Base-by-base conservation (phyloP, 768 basidiomycete species). In the Hygrophorus pudorinus region DNA sequence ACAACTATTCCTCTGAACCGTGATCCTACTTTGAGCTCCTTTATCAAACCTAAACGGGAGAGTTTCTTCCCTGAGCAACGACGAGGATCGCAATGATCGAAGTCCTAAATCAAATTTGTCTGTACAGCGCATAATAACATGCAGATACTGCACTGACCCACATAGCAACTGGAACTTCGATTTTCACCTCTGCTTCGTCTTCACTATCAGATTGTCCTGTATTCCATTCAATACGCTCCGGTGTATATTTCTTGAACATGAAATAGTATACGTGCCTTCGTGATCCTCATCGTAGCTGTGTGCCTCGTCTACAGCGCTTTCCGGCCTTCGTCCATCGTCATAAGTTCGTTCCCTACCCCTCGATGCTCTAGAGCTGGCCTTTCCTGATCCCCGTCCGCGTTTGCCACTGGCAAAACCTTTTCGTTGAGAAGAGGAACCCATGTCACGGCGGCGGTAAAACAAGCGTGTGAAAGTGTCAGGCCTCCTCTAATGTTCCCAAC, bases 81-180 rank as follows among this genome's bases (percentile, higher is more conserved):
- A 32, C 81, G 81, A 0, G 94, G 93, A 60, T 99, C 94, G 58
- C 96, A 99, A 59, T 99, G 96, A 59, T 87, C 84, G 63, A 99
- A 97, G 59, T 99, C 94, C 92, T 94, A n/a, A 20, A n/a, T 18
- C 28, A 28, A 41, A 44, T 8, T 32, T 2, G 7, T 46, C 41
- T 27, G 14, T 20, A 5, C 35, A 6, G 9, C 0, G 9, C 16
- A 12, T 17, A 30, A 34, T 32, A 36, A 41, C 4, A 28, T 27
- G 45, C 24, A 20, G 10, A 38, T 8, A n/a, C 39, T 16, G 36
- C 37, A 71, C 91, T 62, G 46, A 85, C 91, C 93, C 93, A 97
- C 93, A 97, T 97, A 29, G 89, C 92, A 3, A 96, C 81, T 2
- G 90, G 89, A 9, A 96, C 78, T 14, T 72, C 64, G 31, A 78